Evolutionary conservation across 768 basidiomycete species (phyloP), one percentile per base, ranked within the genome.

Genomic region (Coprinellus micaceus): DNA sequence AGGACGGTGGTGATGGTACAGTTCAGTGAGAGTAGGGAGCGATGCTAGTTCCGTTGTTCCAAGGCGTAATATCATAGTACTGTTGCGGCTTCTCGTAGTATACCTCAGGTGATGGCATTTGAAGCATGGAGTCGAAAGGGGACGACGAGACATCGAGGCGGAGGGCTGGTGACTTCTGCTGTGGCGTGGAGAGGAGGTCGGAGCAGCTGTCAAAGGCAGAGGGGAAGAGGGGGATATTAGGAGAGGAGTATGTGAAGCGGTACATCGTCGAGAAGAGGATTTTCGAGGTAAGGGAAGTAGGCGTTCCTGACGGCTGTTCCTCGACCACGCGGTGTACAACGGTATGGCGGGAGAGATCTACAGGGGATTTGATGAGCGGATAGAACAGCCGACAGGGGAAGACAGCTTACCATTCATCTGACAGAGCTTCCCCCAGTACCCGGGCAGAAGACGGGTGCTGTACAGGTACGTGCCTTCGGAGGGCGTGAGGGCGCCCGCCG

Each of bases 271-370:
- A 82, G 67, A 84, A 86, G 50, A 83, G 70, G 29, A 74, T 59
- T 1, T 69, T 62, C 24, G 69, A 58, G 3, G 22, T 36, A n/a
- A n/a, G 7, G 12, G 49, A 29, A 29, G 44, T 22, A 53, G 64
- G 59, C 21, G 67, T 48, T 4, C 64, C 52, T 21, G 72, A 62
- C 25, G 61, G 61, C 28, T 70, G 66, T 45, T 73, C 70, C 54
- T 73, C 70, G 25, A 73, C 62, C 45, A 90, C 82, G 49, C 85
- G 81, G 64, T 90, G 88, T 41, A 82, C 70, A 63, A 90, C 86
- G 2, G 79, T 82, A 67, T 80, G 89, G 54, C 78, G 69, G 3
- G 85, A 82, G 21, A 86, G 84, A 68, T 90, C 88, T 89, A 56
- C 7, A 41, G 13, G 36, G 36, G 37, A 13, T 12, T 22, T 41